Conservation (phyloP, 2,329 filamentous ascomycete genomes). For the Hortaea sp. region DNA sequence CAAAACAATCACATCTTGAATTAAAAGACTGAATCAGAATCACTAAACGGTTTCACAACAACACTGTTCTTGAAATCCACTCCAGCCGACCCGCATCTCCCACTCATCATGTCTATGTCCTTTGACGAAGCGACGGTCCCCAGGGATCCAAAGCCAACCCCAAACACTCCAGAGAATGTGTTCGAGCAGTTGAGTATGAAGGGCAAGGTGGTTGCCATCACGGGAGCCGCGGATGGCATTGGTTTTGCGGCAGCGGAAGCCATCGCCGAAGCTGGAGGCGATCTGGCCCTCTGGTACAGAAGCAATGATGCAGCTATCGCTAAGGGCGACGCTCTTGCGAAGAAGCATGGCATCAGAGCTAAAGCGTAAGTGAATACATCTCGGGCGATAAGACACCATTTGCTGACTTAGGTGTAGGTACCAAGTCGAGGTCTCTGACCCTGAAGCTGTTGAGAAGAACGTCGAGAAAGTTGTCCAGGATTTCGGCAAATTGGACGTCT, state of each 20-base stretch:
- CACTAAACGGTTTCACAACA: too few relatives aligned
- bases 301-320: slow-evolving; percentile 52
- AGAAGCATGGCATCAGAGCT: slow-evolving; percentile 14
- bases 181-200: slow-evolving; percentile 60
- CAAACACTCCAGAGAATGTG: slow-evolving; percentile 20
- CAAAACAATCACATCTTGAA: too few relatives aligned
- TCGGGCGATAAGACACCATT: background rate
- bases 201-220: slow-evolving; percentile 71
- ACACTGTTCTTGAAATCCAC: too few relatives aligned
- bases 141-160: slow-evolving; percentile 16
- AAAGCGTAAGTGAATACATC: slow-evolving; percentile 13
- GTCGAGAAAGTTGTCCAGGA: slow-evolving; percentile 55
- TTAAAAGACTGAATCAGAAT: too few relatives aligned
- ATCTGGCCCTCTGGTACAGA: slow-evolving; percentile 81
- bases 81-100: too few relatives aligned
- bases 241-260: slow-evolving; percentile 86
- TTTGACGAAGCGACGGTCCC: slow-evolving; percentile 16
- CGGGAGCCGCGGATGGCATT: slow-evolving; percentile 75
- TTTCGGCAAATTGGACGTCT: slow-evolving; percentile 74
- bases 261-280: slow-evolving; percentile 74
- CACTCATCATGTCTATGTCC: slow-evolving; percentile 22
- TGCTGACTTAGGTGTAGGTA: slow-evolving; percentile 24
- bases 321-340: slow-evolving; percentile 8
- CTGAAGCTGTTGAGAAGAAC: slow-evolving; percentile 55
- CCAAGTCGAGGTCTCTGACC: slow-evolving; percentile 69